Percentiles rank a stretch among this genome's conserved stretches.
phyloP scores from a whole-genome alignment of 768 basidiomycete genomes.

The Podaxis mareebaensis region DNA sequence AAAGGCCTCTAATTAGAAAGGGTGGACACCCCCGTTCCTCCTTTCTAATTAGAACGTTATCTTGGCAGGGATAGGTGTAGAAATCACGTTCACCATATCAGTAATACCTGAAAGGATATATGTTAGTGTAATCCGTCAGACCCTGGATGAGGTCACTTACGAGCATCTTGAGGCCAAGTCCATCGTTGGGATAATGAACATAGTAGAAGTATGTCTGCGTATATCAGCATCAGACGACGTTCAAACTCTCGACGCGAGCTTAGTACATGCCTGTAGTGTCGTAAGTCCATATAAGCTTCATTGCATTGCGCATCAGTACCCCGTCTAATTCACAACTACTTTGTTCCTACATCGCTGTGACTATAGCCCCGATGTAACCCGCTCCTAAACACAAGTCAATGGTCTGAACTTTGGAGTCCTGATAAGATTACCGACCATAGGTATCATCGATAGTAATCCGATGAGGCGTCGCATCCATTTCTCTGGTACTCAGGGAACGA shows the following conservation, averaged over 20 bases:
- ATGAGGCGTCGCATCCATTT: neutral
- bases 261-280: slow-evolving; percentile 30
- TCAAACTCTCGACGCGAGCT: neutral
- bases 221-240: neutral
- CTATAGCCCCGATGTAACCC: slow-evolving; percentile 31
- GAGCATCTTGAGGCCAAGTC: slow-evolving; percentile 24
- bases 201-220: slow-evolving; percentile 36
- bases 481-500: neutral
- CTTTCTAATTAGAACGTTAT: no score
- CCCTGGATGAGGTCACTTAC: slow-evolving; percentile 18
- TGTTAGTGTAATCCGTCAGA: neutral
- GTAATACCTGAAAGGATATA: slow-evolving; percentile 24
- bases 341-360: slow-evolving; percentile 31
- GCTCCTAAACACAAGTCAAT: slow-evolving; percentile 16
- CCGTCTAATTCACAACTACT: neutral
- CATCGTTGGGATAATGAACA: slow-evolving; percentile 33
- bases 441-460: slow-evolving; percentile 23
- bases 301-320: slow-evolving; percentile 1
- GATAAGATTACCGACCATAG: slow-evolving; percentile 18
- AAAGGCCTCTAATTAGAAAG: no score
- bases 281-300: slow-evolving; percentile 37
- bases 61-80: no score
- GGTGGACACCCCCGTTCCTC: no score
- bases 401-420: neutral
- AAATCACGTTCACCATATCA: slow-evolving; percentile 30